These are phyloP conservation scores for Magnolia kwangsiensis DNA, from an alignment of 164 flowering plant species.

Conservation along the genomic window DNA sequence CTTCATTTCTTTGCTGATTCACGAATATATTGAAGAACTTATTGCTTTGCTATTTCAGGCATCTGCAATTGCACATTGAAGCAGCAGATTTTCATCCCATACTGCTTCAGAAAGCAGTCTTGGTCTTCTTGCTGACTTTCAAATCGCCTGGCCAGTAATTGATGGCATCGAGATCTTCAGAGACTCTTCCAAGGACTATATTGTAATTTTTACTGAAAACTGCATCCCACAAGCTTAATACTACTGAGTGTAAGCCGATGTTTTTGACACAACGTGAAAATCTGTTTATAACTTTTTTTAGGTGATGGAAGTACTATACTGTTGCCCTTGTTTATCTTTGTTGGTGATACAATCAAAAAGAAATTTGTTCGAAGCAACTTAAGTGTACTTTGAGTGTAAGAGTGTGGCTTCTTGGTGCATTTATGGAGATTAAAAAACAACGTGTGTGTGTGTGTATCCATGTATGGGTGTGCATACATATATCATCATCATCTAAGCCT, in stretches of 20 bases:
- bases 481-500: too few species aligned
- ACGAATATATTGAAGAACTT: background rate
- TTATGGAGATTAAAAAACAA: background rate
- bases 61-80: slow-evolving; percentile 4
- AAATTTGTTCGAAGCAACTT: slow-evolving; percentile 6
- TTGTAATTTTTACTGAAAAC: slow-evolving; percentile 56
- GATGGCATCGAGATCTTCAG: slow-evolving; percentile 24
- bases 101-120: slow-evolving; percentile 14
- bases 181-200: slow-evolving; percentile 44
- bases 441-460: too few species aligned
- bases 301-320: slow-evolving; percentile 14
- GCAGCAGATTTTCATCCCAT: slow-evolving; percentile 8
- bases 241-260: slow-evolving; percentile 43
- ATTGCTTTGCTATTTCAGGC: slow-evolving; percentile 9
- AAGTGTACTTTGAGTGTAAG: background rate
- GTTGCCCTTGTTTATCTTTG: slow-evolving; percentile 24
- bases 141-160: slow-evolving; percentile 4
- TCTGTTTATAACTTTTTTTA: slow-evolving; percentile 10
- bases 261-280: slow-evolving; percentile 40
- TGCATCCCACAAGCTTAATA: slow-evolving; percentile 34
- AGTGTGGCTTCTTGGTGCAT: background rate
- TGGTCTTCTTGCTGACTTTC: slow-evolving; percentile 14
- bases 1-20: background rate
- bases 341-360: slow-evolving; percentile 9
- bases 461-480: too few species aligned